Conservation (phyloP, 768 basidiomycete genomes). For the Collybia mongolica region DNA sequence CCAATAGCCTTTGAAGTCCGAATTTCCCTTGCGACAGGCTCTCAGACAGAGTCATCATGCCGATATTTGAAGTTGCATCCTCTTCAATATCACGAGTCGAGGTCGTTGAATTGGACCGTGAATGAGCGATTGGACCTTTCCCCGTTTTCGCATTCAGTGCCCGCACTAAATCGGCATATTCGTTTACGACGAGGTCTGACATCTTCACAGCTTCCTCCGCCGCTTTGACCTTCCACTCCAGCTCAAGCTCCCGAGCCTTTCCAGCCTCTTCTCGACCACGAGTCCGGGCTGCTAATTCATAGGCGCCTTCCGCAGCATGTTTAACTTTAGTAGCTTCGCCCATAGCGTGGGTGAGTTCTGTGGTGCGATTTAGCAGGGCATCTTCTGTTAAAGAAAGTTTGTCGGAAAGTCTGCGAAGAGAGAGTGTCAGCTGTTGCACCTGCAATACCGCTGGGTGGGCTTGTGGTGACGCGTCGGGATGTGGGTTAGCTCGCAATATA, state of each 20-base stretch:
- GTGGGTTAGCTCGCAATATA: conserved; percentile 53
- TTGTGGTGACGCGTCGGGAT: conserved; percentile 28
- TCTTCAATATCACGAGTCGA: background rate
- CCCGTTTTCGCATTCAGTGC: conserved; percentile 49
- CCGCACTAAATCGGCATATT: conserved; percentile 77
- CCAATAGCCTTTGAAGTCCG: conserved; percentile 45
- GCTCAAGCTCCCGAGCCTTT: conserved; percentile 44
- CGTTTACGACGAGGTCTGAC: conserved; percentile 63
- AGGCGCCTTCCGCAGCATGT: conserved; percentile 47
- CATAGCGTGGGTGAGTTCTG: conserved; percentile 40
- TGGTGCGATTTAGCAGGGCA: conserved; percentile 45
- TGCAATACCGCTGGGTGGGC: conserved; percentile 28
- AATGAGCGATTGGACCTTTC: conserved; percentile 5
- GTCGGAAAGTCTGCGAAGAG: conserved; percentile 65
- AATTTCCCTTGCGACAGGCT: conserved; percentile 48
- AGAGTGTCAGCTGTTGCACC: conserved; percentile 58
- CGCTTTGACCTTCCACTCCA: conserved; percentile 42
- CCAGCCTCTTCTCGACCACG: conserved; percentile 56
- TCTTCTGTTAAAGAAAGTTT: conserved; percentile 65
- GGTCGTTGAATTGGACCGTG: conserved; percentile 1
- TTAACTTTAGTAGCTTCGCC: conserved; percentile 43
- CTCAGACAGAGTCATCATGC: conserved; percentile 25
- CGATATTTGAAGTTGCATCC: background rate
- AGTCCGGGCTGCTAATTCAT: conserved; percentile 51
- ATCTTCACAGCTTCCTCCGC: conserved; percentile 60